Percentiles rank a stretch among this genome's conserved stretches.
Conservation (phyloP, 1,284 basidiomycete genomes). For the Sporisorium reilianum region DNA sequence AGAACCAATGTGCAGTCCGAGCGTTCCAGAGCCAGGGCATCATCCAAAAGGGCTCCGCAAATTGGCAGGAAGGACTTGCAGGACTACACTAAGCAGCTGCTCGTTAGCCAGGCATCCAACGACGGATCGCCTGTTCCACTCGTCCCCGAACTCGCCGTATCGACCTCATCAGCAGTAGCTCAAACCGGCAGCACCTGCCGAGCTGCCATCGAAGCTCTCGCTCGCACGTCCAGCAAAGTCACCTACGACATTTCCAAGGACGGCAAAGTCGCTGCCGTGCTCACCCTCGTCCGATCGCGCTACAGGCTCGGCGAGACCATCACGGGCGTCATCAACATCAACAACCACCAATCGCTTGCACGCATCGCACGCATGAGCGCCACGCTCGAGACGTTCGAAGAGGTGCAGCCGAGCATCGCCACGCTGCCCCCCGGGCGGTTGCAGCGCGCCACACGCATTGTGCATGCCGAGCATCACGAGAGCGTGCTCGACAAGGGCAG, state of each 20-base stretch:
- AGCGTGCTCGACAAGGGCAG: slow-evolving; percentile 60
- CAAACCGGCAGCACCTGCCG: slow-evolving; percentile 74
- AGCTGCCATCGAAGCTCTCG: slow-evolving; percentile 89
- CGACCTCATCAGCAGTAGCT: not conserved
- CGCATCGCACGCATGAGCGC: slow-evolving; percentile 61
- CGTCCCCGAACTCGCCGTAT: slow-evolving; percentile 17
- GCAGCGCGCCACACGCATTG: slow-evolving; percentile 48
- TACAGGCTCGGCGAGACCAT: slow-evolving; percentile 68
- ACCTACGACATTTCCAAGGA: slow-evolving; percentile 69
- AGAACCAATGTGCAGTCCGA: not conserved
- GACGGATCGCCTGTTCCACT: slow-evolving; percentile 5
- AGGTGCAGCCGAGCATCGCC: slow-evolving; percentile 56
- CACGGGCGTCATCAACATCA: slow-evolving; percentile 63
- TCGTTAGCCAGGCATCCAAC: slow-evolving; percentile 8
- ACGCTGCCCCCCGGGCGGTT: slow-evolving; percentile 52
- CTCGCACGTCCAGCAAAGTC: slow-evolving; percentile 83
- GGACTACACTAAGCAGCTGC: slow-evolving; percentile 27
- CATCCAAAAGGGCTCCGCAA: slow-evolving; percentile 7
- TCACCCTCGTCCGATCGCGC: slow-evolving; percentile 60
- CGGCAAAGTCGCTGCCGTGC: slow-evolving; percentile 63
- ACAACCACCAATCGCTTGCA: slow-evolving; percentile 43
- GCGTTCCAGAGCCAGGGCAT: not conserved
- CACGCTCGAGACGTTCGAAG: slow-evolving; percentile 65
- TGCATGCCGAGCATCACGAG: slow-evolving; percentile 64
- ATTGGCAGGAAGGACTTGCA: slow-evolving; percentile 24